Evolutionary conservation across 176 grass and related monocot species (phyloP).

Genomic region (Hsuehochloa calcarea): DNA sequence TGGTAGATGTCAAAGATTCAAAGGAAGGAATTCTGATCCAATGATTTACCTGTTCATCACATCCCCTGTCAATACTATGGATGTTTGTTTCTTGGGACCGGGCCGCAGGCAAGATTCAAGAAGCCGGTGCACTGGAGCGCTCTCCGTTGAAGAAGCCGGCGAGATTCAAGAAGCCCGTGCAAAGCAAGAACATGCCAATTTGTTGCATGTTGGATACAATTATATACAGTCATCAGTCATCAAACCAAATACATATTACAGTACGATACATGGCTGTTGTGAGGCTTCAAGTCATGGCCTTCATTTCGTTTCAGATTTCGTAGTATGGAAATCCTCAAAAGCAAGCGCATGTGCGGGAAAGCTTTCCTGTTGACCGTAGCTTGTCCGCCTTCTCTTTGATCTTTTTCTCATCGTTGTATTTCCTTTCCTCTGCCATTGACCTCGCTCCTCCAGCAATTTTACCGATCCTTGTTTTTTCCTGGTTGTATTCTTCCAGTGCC

Average conservation of each 20-base stretch:
- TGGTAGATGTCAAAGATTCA: neutral
- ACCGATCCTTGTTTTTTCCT: constrained; percentile 61
- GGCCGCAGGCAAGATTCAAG: neutral
- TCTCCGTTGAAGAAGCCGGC: neutral
- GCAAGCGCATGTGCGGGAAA: constrained; percentile 49
- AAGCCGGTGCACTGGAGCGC: neutral
- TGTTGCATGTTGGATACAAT: constrained; percentile 5
- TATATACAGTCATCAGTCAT: constrained; percentile 12
- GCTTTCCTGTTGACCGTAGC: constrained; percentile 44
- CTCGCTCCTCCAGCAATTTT: constrained; percentile 58
- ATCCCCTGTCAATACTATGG: too few relatives aligned
- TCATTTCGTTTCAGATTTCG: constrained; percentile 30
- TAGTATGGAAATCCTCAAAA: constrained; percentile 36
- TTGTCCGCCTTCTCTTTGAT: constrained; percentile 59
- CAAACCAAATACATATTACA: constrained; percentile 29
- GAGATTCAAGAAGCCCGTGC: neutral
- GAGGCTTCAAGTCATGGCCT: neutral
- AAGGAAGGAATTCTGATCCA: neutral
- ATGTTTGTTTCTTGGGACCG: neutral
- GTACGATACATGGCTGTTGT: constrained; percentile 5
- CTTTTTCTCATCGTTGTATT: constrained; percentile 59
- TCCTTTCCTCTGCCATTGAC: constrained; percentile 53
- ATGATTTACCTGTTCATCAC: too few relatives aligned
- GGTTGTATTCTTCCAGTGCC: constrained; percentile 41
- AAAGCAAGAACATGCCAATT: neutral